A percentile compares a stretch with the other conserved stretches of the same genome.
phyloP scores from a whole-genome alignment of 2,329 filamentous ascomycete genomes.

The Daldinia sp. region DNA sequence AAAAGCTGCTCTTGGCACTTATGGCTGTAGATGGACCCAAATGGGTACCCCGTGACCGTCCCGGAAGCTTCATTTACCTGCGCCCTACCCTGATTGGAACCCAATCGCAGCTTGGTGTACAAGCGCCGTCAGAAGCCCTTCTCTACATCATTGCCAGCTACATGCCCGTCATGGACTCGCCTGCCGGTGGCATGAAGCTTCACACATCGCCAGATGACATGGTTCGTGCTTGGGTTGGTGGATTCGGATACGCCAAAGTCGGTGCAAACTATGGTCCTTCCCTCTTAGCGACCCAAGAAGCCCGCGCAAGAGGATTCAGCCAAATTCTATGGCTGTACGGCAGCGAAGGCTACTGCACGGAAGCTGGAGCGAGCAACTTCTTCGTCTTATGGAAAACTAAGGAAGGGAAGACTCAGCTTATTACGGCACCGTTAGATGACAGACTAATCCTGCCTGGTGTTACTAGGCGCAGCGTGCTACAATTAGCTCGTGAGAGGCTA shows the following conservation, averaged over 20 bases:
- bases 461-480: constrained; percentile 81
- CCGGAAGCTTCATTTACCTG: constrained; percentile 81
- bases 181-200: constrained; percentile 70
- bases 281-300: constrained; percentile 79
- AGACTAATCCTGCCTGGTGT: constrained; percentile 88
- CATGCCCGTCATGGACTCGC: constrained; percentile 65
- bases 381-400: constrained; percentile 80
- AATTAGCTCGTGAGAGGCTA: constrained; percentile 73
- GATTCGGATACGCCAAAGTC: constrained; percentile 91
- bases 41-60: constrained; percentile 77
- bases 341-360: constrained; percentile 78
- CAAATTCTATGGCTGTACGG: constrained; percentile 97
- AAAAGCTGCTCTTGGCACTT: constrained; percentile 70
- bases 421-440: constrained; percentile 85
- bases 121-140: constrained; percentile 81
- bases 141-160: constrained; percentile 81
- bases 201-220: constrained; percentile 82
- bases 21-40: constrained; percentile 76
- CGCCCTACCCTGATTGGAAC: constrained; percentile 88
- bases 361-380: constrained; percentile 92
- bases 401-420: constrained; percentile 71
- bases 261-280: constrained; percentile 93
- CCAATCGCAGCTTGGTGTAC: constrained; percentile 80
- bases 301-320: constrained; percentile 75
- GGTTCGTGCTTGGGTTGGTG: constrained; percentile 91